Conservation (phyloP, 2,329 filamentous ascomycete species). For the Orbilia quercus region DNA sequence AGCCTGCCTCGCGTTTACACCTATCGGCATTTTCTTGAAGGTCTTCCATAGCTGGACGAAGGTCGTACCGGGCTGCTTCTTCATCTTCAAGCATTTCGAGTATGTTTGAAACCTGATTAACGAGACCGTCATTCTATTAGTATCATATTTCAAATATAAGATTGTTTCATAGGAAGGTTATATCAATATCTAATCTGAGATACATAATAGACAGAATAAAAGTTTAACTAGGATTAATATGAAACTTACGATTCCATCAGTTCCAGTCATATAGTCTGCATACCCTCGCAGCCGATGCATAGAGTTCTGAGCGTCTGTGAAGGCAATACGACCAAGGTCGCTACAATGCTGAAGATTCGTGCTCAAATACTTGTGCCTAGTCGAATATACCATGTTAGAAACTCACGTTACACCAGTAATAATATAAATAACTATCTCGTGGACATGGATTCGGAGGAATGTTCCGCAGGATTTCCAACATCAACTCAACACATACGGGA, state of each 20-base stretch:
- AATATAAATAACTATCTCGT: not conserved
- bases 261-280: conserved; percentile 25
- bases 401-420: not conserved
- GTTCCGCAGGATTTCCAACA: conserved; percentile 9
- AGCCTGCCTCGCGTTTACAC: conserved; percentile 25
- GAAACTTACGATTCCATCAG: conserved; percentile 25
- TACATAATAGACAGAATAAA: not conserved
- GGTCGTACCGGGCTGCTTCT: conserved; percentile 31
- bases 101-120: conserved; percentile 32
- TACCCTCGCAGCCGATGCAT: conserved; percentile 29
- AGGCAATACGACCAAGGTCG: conserved; percentile 30
- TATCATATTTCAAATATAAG: too few relatives aligned
- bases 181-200: too few relatives aligned
- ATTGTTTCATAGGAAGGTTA: not conserved
- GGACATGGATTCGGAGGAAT: not conserved
- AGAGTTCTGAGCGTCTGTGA: conserved; percentile 33
- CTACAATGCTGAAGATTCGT: conserved; percentile 42
- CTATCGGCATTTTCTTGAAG: conserved; percentile 36
- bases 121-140: too few relatives aligned
- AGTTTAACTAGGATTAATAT: not conserved
- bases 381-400: not conserved
- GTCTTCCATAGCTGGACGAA: conserved; percentile 34
- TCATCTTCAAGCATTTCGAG: conserved; percentile 46
- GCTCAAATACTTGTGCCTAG: conserved; percentile 34
- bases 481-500: conserved; percentile 18